Evolutionary conservation across 305 asterid genomes (phyloP), one percentile per base, ranked within the genome.

Genomic region (Ajuga reptans): DNA sequence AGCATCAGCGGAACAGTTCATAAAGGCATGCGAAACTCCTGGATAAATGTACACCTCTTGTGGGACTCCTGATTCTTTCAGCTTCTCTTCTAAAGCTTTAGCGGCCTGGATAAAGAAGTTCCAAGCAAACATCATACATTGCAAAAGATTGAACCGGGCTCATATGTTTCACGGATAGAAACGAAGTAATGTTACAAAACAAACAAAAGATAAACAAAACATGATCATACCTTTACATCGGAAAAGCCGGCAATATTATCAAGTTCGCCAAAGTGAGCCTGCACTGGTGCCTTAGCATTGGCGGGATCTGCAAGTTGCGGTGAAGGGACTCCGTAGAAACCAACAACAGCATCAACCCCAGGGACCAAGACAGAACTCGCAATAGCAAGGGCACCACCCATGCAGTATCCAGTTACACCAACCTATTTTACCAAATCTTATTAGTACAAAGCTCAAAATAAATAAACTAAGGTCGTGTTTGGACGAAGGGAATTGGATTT

Each of bases 331-430:
- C 98, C 98, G 65, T 93, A 93, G 74, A 93, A 93, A 72, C 88
- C 89, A 59, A 81, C 96, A 71, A 84, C 97, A 17, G 95, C 96
- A 72, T 90, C 96, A 56, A 88, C 84, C 18, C 83, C 87, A 1
- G 97, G 89, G 68, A 89, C 84, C 79, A 84, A 75, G 50, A 93
- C 98, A 70, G 98, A 87, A 79, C 97, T 93, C 76, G 97, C 98
- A 68, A 93, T 80, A 53, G 96, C 81, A 74, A 93, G 96, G 75
- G 98, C 97, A 55, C 98, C 97, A 33, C 97, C 98, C 98, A 93
- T 88, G 86, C 98, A 90, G 78, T 75, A 93, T 71, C 98, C 96
- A 61, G 95, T 88, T 10, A 88, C 95, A 45, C 97, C 98, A 76
- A 87, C 80, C 98, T 93, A 78, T 56, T 43, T 4, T 10, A 15